These are phyloP conservation scores for Pichia kluyveri DNA, from an alignment of 805 yeast species.

Conservation along the genomic window DNA sequence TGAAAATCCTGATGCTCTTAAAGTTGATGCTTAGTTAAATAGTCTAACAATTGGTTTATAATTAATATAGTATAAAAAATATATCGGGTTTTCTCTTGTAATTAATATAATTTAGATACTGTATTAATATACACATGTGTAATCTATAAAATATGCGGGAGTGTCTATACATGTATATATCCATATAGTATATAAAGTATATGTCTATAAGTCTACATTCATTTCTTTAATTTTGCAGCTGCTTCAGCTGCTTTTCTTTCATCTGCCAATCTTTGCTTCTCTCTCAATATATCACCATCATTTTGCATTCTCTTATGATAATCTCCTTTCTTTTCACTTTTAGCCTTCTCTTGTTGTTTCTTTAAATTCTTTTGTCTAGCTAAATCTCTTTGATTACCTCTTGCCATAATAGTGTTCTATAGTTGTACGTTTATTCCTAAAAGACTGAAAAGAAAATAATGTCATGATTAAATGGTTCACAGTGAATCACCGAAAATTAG, in stretches of 20 bases:
- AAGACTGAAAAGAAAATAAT: no score
- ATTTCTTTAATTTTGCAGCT: constrained; percentile 11
- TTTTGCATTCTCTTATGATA: constrained; percentile 77
- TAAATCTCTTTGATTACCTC: constrained; percentile 95
- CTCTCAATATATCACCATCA: constrained; percentile 86
- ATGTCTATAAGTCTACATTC: neutral
- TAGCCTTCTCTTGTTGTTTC: constrained; percentile 59
- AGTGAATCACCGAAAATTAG: no score
- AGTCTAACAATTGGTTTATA: no score
- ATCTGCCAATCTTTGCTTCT: constrained; percentile 77
- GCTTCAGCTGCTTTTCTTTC: constrained; percentile 27
- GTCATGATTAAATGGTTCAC: no score
- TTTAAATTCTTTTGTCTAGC: constrained; percentile 85
- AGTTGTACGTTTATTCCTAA: no score
- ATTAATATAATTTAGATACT: no score
- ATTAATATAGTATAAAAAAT: no score
- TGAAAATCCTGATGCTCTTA: neutral
- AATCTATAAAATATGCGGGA: neutral
- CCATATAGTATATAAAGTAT: no score
- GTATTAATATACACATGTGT: no score
- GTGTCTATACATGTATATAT: no score
- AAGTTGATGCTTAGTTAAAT: neutral
- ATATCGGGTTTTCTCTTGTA: no score
- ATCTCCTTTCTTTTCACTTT: constrained; percentile 70
- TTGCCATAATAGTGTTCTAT: constrained; percentile 46